These are phyloP conservation scores for Rhizophora mangle DNA, from an alignment of 345 rosid species.

Conservation along the genomic window DNA sequence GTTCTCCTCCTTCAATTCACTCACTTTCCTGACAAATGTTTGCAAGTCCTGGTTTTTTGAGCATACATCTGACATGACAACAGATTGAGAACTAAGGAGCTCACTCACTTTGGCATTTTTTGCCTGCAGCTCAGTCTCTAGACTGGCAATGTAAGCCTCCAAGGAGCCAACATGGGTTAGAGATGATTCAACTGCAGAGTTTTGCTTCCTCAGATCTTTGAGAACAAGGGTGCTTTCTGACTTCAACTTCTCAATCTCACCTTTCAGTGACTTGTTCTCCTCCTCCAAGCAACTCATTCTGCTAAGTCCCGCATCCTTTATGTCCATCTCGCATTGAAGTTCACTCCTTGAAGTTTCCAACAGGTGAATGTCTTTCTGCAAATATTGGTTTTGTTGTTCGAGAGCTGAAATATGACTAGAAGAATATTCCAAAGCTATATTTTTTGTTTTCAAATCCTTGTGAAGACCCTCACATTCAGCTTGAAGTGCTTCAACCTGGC, in stretches of 20 bases:
- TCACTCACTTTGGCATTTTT: slow-evolving; percentile 50
- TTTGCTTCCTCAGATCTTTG: slow-evolving; percentile 47
- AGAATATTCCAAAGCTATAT: slow-evolving; percentile 28
- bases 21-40: slow-evolving; percentile 29
- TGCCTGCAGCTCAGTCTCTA: slow-evolving; percentile 47
- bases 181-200: slow-evolving; percentile 38
- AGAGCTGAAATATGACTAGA: slow-evolving; percentile 20
- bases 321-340: slow-evolving; percentile 30
- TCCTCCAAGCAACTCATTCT: slow-evolving; percentile 30
- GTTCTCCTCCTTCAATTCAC: slow-evolving; percentile 43
- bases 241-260: slow-evolving; percentile 36
- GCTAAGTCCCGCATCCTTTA: slow-evolving; percentile 28
- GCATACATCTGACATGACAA: slow-evolving; percentile 37
- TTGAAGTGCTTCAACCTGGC: slow-evolving; percentile 43
- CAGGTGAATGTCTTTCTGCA: slow-evolving; percentile 24
- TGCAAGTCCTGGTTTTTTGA: slow-evolving; percentile 44
- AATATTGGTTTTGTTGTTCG: slow-evolving; percentile 30
- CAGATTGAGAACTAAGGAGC: slow-evolving; percentile 45
- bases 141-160: slow-evolving; percentile 44
- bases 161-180: slow-evolving; percentile 29
- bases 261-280: slow-evolving; percentile 31
- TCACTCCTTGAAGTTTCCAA: slow-evolving; percentile 27
- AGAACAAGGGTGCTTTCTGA: slow-evolving; percentile 36
- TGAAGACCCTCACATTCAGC: slow-evolving; percentile 23
- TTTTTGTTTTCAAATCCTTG: slow-evolving; percentile 36